Evolutionary conservation across 495 filamentous ascomycete genomes (phyloP).

Genomic region (Tuber brumale): DNA sequence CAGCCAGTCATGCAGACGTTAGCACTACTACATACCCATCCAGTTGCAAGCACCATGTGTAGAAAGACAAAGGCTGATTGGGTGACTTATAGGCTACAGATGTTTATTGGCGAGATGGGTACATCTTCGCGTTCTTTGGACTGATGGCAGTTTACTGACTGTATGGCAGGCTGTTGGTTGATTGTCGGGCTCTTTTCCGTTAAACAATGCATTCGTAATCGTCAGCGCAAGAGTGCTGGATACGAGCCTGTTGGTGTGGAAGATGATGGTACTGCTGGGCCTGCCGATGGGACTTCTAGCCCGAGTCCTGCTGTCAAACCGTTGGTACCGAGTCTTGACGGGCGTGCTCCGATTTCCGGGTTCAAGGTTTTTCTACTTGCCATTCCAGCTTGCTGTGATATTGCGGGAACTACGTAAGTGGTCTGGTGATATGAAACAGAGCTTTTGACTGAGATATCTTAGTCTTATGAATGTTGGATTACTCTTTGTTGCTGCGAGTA

Average conservation of each 20-base stretch:
- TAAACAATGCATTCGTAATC: slow-evolving; percentile 50
- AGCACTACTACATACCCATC: slow-evolving; percentile 24
- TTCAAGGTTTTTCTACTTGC: slow-evolving; percentile 70
- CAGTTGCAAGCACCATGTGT: neutral
- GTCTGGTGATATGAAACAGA: neutral
- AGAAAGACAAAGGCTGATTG: neutral
- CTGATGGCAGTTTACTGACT: neutral
- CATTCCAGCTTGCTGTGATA: slow-evolving; percentile 86
- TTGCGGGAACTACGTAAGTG: slow-evolving; percentile 68
- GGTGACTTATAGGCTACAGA: slow-evolving; percentile 34
- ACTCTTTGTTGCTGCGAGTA: slow-evolving; percentile 73
- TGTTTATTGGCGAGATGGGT: slow-evolving; percentile 44
- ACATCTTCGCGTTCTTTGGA: neutral
- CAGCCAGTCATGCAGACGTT: slow-evolving; percentile 94
- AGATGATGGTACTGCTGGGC: slow-evolving; percentile 11
- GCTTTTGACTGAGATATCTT: neutral
- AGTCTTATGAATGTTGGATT: slow-evolving; percentile 87
- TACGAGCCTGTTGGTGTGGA: slow-evolving; percentile 36
- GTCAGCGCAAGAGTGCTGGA: slow-evolving; percentile 24
- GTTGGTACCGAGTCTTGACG: slow-evolving; percentile 23
- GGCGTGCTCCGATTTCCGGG: slow-evolving; percentile 55
- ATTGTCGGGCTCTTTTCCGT: slow-evolving; percentile 61
- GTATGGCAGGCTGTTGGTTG: slow-evolving; percentile 34
- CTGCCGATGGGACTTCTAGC: slow-evolving; percentile 10
- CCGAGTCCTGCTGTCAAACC: slow-evolving; percentile 21